Percentiles rank a stretch among this genome's conserved stretches.
phyloP scores from a whole-genome alignment of 441 rosid genomes.

The Populus hybrid region DNA sequence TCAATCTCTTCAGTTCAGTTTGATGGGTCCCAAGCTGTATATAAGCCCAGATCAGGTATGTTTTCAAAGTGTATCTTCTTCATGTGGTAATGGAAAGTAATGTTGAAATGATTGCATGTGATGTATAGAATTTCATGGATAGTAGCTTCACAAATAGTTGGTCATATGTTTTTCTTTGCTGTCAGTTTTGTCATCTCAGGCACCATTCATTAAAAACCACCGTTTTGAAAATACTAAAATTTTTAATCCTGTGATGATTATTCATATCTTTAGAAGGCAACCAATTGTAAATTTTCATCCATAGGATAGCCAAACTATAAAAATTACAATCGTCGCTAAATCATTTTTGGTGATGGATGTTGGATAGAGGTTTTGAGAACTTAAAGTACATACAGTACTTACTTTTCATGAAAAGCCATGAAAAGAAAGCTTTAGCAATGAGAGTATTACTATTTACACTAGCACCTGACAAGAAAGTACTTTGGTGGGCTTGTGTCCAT shows the following conservation, averaged over 20 bases:
- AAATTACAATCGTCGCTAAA: neutral
- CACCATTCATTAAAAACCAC: neutral
- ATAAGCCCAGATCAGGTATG: conserved; percentile 70
- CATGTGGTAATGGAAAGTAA: conserved; percentile 3
- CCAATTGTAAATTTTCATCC: neutral
- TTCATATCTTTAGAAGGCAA: neutral
- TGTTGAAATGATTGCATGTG: neutral
- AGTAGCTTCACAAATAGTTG: neutral
- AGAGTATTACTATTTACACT: neutral
- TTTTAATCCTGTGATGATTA: neutral
- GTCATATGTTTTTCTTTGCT: neutral
- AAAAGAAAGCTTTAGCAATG: neutral
- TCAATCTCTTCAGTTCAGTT: conserved; percentile 69
- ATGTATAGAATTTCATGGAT: neutral
- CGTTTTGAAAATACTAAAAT: neutral
- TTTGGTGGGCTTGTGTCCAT: neutral
- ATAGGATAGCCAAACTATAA: neutral
- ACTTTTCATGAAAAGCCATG: neutral
- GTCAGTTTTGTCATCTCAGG: neutral
- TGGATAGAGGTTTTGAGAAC: neutral
- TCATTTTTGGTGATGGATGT: neutral
- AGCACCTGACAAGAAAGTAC: neutral
- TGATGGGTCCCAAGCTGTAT: conserved; percentile 75
- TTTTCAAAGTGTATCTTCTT: neutral
- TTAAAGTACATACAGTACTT: neutral